phyloP scores from a whole-genome alignment of 257 asterid genomes.

The Lavandula angustifolia region DNA sequence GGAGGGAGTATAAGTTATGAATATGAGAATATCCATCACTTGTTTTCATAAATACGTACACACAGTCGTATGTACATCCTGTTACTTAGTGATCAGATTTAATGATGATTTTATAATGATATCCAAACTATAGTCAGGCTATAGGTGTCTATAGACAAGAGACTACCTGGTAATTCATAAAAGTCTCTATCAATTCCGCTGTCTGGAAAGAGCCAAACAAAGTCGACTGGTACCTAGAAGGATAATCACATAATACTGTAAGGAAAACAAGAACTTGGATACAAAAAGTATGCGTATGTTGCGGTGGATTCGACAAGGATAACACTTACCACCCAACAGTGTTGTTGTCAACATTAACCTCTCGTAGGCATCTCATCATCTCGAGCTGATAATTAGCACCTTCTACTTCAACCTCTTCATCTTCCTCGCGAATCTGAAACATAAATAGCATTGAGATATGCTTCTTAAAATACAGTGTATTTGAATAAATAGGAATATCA shows the following conservation, averaged over 20 bases:
- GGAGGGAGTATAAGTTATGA: no score
- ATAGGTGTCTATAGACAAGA: conserved; percentile 5
- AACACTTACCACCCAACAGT: conserved; percentile 87
- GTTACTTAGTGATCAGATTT: no score
- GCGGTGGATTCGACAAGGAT: no score
- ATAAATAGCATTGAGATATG: not conserved
- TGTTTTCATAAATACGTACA: no score
- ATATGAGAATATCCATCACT: no score
- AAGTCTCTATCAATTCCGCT: conserved; percentile 88
- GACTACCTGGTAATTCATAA: conserved; percentile 93
- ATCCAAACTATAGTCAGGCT: no score
- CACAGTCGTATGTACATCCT: no score
- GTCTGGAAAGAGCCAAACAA: conserved; percentile 94
- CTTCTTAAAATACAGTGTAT: no score
- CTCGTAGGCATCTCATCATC: conserved; percentile 98
- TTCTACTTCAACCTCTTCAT: conserved; percentile 94
- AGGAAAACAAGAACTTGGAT: not conserved
- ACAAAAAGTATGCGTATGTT: no score
- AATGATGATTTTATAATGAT: no score
- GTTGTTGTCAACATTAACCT: conserved; percentile 97
- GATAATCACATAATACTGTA: not conserved
- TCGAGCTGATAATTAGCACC: conserved; percentile 99
- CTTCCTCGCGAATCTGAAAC: conserved; percentile 86
- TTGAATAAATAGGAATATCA: not conserved
- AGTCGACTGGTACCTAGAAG: conserved; percentile 87